Conservation (phyloP, 768 basidiomycete genomes). For the Russula ochroleuca region DNA sequence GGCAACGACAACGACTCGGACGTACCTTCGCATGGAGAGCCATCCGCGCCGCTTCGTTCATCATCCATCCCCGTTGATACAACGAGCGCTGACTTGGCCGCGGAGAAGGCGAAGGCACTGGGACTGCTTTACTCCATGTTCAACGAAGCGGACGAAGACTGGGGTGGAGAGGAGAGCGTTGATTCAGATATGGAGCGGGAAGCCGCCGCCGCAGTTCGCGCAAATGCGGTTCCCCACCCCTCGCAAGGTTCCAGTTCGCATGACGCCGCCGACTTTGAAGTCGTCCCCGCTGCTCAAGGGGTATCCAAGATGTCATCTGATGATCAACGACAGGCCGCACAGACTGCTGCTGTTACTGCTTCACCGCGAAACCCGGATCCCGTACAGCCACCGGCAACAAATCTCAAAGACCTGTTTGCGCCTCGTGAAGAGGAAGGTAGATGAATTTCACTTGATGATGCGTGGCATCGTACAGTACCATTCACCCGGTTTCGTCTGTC, state of each 20-base stretch:
- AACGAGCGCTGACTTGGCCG: conserved; percentile 33
- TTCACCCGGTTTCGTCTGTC: conserved; percentile 16
- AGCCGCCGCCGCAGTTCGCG: conserved; percentile 25
- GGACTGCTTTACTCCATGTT: conserved; percentile 53
- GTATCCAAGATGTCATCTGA: not conserved
- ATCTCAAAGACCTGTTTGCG: conserved; percentile 70
- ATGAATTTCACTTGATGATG: conserved; percentile 33
- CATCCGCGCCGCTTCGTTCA: not conserved
- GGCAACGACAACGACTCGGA: not conserved
- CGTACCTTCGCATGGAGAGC: not conserved
- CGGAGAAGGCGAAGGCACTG: conserved; percentile 47
- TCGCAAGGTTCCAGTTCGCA: conserved; percentile 28
- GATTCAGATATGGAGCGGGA: conserved; percentile 53
- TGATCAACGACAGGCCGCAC: not conserved
- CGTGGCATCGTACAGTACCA: not conserved
- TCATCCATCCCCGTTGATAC: conserved; percentile 12
- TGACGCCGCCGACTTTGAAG: conserved; percentile 30
- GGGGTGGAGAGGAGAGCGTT: conserved; percentile 57
- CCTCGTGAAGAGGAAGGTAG: conserved; percentile 64
- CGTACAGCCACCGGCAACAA: conserved; percentile 26
- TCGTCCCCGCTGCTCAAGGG: conserved; percentile 10
- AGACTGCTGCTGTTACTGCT: not conserved
- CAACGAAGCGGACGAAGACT: conserved; percentile 44
- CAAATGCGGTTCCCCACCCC: conserved; percentile 23
- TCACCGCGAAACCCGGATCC: not conserved